A percentile compares a stretch with the other conserved stretches of the same genome.
These are phyloP conservation scores for Lachnellula hyalina DNA, from an alignment of 2,329 filamentous ascomycete genomes.

Conservation along the genomic window DNA sequence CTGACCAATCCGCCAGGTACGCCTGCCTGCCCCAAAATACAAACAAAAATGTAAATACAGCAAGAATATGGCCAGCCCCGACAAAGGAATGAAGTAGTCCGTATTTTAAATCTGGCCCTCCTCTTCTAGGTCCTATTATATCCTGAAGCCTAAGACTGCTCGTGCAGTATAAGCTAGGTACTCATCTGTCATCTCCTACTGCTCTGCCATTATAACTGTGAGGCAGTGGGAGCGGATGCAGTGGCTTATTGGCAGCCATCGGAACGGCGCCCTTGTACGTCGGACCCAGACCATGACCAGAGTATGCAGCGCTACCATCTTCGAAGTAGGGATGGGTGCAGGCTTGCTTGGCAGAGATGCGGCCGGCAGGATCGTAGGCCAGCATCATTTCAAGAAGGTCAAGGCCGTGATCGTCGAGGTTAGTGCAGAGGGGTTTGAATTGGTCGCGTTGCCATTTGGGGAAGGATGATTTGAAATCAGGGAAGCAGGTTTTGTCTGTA, in stretches of 20 bases:
- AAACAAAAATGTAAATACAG: too few relatives aligned
- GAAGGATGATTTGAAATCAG: constrained; percentile 88
- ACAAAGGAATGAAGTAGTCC: too few relatives aligned
- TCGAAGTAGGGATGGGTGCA: constrained; percentile 79
- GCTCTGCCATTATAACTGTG: too few relatives aligned
- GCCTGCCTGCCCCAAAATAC: too few relatives aligned
- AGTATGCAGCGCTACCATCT: constrained; percentile 32
- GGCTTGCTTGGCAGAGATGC: constrained; percentile 85
- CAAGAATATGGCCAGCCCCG: too few relatives aligned
- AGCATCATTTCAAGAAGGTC: constrained; percentile 67
- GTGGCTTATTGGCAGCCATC: constrained; percentile 28
- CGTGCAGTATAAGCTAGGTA: too few relatives aligned
- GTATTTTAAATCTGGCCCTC: too few relatives aligned
- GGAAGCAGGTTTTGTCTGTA: constrained; percentile 63
- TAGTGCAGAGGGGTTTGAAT: constrained; percentile 60
- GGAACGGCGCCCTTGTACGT: constrained; percentile 19
- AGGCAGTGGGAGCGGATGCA: too few relatives aligned
- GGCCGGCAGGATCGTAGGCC: constrained; percentile 79
- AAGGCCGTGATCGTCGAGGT: constrained; percentile 65
- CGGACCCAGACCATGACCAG: constrained; percentile 29
- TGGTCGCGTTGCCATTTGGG: constrained; percentile 81
- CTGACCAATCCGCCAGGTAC: too few relatives aligned
- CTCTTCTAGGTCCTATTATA: too few relatives aligned
- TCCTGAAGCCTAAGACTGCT: too few relatives aligned
- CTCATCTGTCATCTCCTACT: too few relatives aligned